Conservation (phyloP, 768 basidiomycete genomes). For the Psilocybe subaeruginosa region DNA sequence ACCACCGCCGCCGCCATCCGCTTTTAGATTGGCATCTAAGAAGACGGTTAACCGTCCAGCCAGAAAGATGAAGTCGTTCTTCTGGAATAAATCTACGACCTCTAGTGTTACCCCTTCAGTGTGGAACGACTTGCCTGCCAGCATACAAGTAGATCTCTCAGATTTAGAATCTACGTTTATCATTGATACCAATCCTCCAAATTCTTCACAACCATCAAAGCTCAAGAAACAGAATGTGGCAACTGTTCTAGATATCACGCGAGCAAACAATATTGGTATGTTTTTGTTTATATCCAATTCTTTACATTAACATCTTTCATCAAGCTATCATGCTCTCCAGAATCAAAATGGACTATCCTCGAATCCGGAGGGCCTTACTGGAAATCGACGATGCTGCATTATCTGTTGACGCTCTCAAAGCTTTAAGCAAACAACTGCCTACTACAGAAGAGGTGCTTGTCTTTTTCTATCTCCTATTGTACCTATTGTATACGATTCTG, state of each 20-base stretch:
- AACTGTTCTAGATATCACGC: conserved; percentile 76
- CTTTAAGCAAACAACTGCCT: conserved; percentile 75
- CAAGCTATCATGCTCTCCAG: conserved; percentile 84
- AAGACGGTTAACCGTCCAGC: conserved; percentile 43
- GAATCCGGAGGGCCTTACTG: conserved; percentile 74
- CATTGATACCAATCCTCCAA: conserved; percentile 49
- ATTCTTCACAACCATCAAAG: conserved; percentile 43
- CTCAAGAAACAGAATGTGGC: conserved; percentile 64
- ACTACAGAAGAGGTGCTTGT: conserved; percentile 75
- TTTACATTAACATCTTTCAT: conserved; percentile 1
- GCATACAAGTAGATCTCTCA: conserved; percentile 54
- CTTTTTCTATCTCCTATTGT: background rate
- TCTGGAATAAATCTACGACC: conserved; percentile 82
- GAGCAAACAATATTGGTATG: conserved; percentile 85
- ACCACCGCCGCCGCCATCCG: conserved; percentile 33
- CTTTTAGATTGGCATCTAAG: conserved; percentile 33
- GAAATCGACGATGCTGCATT: conserved; percentile 71
- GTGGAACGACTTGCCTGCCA: conserved; percentile 63
- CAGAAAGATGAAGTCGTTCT: conserved; percentile 81
- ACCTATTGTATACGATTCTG: background rate
- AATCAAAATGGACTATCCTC: conserved; percentile 64
- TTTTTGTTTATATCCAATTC: conserved; percentile 11
- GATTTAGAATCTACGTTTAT: conserved; percentile 80
- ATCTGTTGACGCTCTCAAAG: conserved; percentile 75
- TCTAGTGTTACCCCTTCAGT: conserved; percentile 51